Evolutionary conservation across 495 filamentous ascomycete genomes (phyloP).

Genomic region (Neurospora sp.): DNA sequence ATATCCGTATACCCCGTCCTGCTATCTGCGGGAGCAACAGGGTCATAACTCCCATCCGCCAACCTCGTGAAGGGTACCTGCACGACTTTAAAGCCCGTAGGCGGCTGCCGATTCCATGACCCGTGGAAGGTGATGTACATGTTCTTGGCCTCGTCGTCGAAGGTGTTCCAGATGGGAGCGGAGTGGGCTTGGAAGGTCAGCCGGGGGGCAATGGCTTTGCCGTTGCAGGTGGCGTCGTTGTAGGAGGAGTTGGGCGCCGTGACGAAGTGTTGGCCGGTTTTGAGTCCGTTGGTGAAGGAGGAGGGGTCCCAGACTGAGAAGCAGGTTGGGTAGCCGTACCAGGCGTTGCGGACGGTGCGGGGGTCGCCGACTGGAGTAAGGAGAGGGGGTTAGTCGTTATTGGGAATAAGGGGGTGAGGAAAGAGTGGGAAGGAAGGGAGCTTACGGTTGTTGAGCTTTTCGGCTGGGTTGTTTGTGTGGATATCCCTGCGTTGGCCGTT

Average conservation of each 20-base stretch:
- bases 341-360: constrained; percentile 24
- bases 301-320: constrained; percentile 50
- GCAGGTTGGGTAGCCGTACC: constrained; percentile 63
- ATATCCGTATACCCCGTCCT: constrained; percentile 28
- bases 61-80: constrained; percentile 28
- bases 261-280: constrained; percentile 43
- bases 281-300: constrained; percentile 31
- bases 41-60: constrained; percentile 25
- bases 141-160: constrained; percentile 34
- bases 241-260: constrained; percentile 33
- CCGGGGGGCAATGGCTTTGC: constrained; percentile 33
- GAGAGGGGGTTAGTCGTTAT: not conserved
- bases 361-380: constrained; percentile 24
- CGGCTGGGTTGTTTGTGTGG: constrained; percentile 57
- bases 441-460: constrained; percentile 60
- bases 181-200: constrained; percentile 47
- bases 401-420: not conserved
- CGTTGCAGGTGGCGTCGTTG: constrained; percentile 41
- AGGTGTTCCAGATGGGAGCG: constrained; percentile 46
- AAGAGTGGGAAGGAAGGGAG: not conserved
- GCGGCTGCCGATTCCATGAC: constrained; percentile 40
- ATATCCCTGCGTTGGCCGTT: constrained; percentile 43
- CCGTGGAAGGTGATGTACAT: constrained; percentile 55
- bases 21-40: constrained; percentile 26
- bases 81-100: constrained; percentile 31